Evolutionary conservation across 257 asterid species (phyloP), one percentile per base, ranked within the genome.

Genomic region (Solanum arcanum): DNA sequence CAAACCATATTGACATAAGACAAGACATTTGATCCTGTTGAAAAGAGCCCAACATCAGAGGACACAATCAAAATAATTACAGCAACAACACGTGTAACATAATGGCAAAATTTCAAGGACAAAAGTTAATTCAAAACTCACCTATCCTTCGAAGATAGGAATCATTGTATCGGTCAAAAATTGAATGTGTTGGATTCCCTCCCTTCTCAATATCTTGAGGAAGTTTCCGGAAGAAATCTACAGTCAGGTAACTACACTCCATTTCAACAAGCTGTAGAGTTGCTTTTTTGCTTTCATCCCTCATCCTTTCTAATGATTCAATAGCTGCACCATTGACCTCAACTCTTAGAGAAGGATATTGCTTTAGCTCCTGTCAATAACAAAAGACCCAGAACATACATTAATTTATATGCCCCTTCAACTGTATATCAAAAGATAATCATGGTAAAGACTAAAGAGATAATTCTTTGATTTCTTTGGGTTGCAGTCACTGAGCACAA

Each of bases 161-260:
- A 86, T 97, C 99, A 83, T 97, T 96, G 88, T 97, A 97, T 92
- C 99, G 90, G 66, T 97, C 99, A 59, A 97, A 97, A 88, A 96
- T 94, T 72, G 99, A 97, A 88, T 96, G 99, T 46, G 99, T 95
- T 64, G 99, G 99, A 86, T 97, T 97, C 86, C 99, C 99, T 80
- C 99, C 99, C 96, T 97, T 96, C 93, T 97, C 99, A 21, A 93
- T 94, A 92, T 97, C 99, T 88, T 97, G 99, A 83, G 99, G 99
- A 90, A 97, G 99, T 91, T 97, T 97, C 89, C 99, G 90, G 91
- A 97, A 97, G 93, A 97, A 97, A 88, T 96, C 99, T 52, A 96
- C 99, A 21, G 99, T 97, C 41, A 97, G 86, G 93, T 97, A 97
- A 91, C 98, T 90, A 64, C 89, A 89, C 91, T 97, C 99, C 99